Evolutionary conservation across 805 yeast genomes (phyloP).

Genomic region (Lachancea cidri): DNA sequence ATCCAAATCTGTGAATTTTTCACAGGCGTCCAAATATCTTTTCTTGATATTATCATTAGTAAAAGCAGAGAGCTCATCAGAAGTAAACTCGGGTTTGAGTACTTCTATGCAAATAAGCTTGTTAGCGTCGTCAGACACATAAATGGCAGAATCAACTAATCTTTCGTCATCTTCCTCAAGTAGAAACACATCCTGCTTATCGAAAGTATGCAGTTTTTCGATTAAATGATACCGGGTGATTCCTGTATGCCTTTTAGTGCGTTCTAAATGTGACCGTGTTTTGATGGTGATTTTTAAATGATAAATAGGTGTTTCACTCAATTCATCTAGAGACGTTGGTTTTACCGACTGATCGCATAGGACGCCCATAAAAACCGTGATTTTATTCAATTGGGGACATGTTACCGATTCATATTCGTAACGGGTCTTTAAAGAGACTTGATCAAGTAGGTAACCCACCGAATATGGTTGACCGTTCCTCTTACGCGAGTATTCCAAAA

Average conservation of each 20-base stretch:
- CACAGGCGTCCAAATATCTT: conserved; percentile 42
- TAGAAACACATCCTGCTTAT: conserved; percentile 24
- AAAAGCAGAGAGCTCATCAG: conserved; percentile 40
- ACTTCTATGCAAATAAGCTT: conserved; percentile 50
- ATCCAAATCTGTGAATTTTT: conserved; percentile 23
- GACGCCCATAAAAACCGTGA: conserved; percentile 31
- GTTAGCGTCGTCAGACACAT: conserved; percentile 41
- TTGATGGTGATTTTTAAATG: conserved; percentile 36
- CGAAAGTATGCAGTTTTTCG: conserved; percentile 28
- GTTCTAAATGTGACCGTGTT: conserved; percentile 23
- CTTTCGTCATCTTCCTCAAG: conserved; percentile 29
- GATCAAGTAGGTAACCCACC: conserved; percentile 29
- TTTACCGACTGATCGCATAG: conserved; percentile 18
- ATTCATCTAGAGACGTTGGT: conserved; percentile 12
- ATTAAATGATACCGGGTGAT: conserved; percentile 32
- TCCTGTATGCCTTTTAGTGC: conserved; percentile 26
- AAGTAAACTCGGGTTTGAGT: conserved; percentile 44
- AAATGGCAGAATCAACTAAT: conserved; percentile 43
- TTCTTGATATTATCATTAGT: conserved; percentile 45
- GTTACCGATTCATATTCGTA: conserved; percentile 25
- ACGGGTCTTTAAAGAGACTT: conserved; percentile 26
- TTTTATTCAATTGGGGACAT: conserved; percentile 26
- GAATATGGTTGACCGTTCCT: conserved; percentile 17
- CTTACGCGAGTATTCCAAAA: conserved; percentile 32
- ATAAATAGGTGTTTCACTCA: conserved; percentile 22